Evolutionary conservation across 2,329 filamentous ascomycete species (phyloP), one percentile per base, ranked within the genome.

Genomic region (Scedosporium minutisporum): DNA sequence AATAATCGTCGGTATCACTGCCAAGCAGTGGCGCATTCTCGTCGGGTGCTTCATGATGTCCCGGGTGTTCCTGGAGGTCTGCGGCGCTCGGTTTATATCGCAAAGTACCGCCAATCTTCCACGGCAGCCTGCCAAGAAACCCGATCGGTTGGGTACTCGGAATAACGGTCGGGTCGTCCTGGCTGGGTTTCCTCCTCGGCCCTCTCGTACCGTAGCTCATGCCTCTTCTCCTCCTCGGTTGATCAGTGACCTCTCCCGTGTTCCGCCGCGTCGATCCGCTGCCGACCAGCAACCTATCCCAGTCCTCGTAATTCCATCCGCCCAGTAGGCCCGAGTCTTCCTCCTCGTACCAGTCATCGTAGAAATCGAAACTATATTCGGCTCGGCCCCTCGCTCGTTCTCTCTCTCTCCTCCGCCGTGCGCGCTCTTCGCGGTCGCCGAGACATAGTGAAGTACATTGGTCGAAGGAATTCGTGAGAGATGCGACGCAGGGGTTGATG

Each of bases 331-430:
- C 70, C 63, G 83, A 82, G 33, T 76, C 74, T 62, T 81, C 78
- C 58, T 84, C 82, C 62, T 83, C 80, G 65, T 96, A 91, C 93
- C 93, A 97, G 74, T 97, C 93, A 74, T 97, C 93, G 77, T 97
- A 97, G 73, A 97, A 97, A 74, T 97, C 93, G 72, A 97, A 97
- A 70, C 85, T 93, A 69, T 89, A 85, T 75, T 97, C 93, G 29
- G 92, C 89, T 60, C 86, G 75, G 2, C 84, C 85, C 65, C 77
- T 75, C 25, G 78, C 77, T 7, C 82, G 78, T 21, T 83, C 82
- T 55, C 88, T 83, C 69, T 91, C 86, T 65, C 87, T 80, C 57
- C 79, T 76, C 63, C 90, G 85, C 33, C 90, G 86, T 58, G 86
- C 78, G 64, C 89, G 86, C 71, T 93, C 90, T 68, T 93, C 89